phyloP scores from a whole-genome alignment of 1,139 yeast genomes.

The Geotrichum restrictum region DNA sequence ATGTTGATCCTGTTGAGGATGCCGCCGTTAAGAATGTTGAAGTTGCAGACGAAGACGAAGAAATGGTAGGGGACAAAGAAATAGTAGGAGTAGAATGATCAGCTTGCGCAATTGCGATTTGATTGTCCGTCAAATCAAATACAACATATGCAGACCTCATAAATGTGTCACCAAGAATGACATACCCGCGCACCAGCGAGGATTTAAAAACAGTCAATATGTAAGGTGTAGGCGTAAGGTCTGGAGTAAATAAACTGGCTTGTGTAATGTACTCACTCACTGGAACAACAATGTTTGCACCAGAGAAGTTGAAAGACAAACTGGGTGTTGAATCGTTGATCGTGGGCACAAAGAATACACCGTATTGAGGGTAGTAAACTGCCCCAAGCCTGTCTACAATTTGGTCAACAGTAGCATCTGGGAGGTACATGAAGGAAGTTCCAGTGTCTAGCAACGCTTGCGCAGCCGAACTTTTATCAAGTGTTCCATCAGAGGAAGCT shows the following conservation, averaged over 20 bases:
- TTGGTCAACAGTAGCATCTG: constrained; percentile 26
- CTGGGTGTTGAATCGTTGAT: constrained; percentile 15
- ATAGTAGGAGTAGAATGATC: neutral
- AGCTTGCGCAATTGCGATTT: constrained; percentile 19
- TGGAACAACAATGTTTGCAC: constrained; percentile 17
- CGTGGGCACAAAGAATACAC: constrained; percentile 18
- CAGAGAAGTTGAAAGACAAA: constrained; percentile 17
- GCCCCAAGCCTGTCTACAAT: constrained; percentile 29
- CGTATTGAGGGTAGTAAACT: constrained; percentile 13
- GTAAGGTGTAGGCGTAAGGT: constrained; percentile 16
- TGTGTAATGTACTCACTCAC: constrained; percentile 18
- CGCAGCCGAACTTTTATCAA: constrained; percentile 7
- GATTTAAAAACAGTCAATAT: constrained; percentile 18
- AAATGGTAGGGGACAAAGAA: too few species aligned
- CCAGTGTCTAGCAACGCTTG: constrained; percentile 39
- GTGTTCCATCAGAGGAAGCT: neutral
- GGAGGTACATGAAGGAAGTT: constrained; percentile 37
- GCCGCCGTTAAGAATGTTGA: too few species aligned
- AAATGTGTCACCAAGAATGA: constrained; percentile 20
- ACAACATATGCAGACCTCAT: constrained; percentile 18
- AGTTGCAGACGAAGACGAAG: neutral
- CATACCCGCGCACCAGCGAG: constrained; percentile 17
- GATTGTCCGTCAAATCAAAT: constrained; percentile 18
- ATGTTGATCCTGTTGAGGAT: too few species aligned
- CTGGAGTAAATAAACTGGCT: constrained; percentile 14